Conservation (phyloP, 352 stramenopile species). For the Phytophthora palmivora region DNA sequence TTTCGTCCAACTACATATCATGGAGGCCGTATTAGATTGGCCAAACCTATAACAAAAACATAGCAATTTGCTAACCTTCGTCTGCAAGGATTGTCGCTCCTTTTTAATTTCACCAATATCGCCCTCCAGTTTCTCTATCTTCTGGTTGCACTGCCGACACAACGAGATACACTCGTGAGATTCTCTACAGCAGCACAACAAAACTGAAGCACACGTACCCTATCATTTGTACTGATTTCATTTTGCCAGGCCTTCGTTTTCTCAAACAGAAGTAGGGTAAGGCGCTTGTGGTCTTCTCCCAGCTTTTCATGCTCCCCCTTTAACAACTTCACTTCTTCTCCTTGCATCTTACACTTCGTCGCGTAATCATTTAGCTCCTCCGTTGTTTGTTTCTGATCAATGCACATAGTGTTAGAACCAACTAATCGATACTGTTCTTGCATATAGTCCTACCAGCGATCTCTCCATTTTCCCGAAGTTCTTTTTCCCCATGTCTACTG, state of each 20-base stretch:
- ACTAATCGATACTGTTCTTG: not conserved
- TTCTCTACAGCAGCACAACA: not conserved
- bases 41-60: not conserved
- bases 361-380: constrained; percentile 59
- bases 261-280: constrained; percentile 71
- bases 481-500: constrained; percentile 65
- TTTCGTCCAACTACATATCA: constrained; percentile 57
- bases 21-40: not conserved
- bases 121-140: constrained; percentile 52
- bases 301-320: constrained; percentile 44
- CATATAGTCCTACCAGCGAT: constrained; percentile 41
- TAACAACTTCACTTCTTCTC: constrained; percentile 42
- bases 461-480: constrained; percentile 57
- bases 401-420: constrained; percentile 7
- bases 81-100: constrained; percentile 46
- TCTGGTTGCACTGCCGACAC: constrained; percentile 48
- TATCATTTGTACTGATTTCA: constrained; percentile 61
- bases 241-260: constrained; percentile 81
- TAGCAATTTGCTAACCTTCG: constrained; percentile 42
- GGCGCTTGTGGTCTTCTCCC: constrained; percentile 56
- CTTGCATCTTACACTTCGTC: constrained; percentile 39
- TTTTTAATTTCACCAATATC: constrained; percentile 35
- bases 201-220: constrained; percentile 30
- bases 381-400: constrained; percentile 55
- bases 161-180: not conserved